Evolutionary conservation across 352 stramenopile species (phyloP), one percentile per base, ranked within the genome.

Genomic region (Phytophthora pistaciae): DNA sequence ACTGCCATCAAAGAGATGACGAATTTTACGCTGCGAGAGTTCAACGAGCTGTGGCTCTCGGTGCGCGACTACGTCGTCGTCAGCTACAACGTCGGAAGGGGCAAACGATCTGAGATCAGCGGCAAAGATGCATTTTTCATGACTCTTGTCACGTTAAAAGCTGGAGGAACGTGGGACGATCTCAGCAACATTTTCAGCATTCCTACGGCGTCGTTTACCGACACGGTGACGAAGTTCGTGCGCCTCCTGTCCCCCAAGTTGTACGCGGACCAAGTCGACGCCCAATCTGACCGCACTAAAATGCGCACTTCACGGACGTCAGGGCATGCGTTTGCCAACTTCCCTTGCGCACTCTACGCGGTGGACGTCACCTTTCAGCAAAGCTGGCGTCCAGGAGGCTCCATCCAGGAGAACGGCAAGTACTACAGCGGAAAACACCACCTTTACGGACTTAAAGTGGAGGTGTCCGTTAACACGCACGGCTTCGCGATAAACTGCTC

Each of bases 31-130:
- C 21, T 52, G 2, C 16, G 50, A 20, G 60, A 58, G 18, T 58
- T 63, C 29, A 57, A 63, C 31, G 53, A 62, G 5, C 53, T 68
- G 6, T 68, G 61, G 53, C 7, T 69, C 1, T 36, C 31, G 18
- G 16, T 66, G 23, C 33, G 49, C 1, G 60, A 66, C 16, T 21
- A 60, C 21, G 16, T 20, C 16, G 16, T 6, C 11, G 14, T 20
- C 13, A 48, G n/a, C 18, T 48, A 21, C 40, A 48, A 48, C 18
- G 40, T 48, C 14, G 13, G 13, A 48, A n/a, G 40, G n/a, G 40
- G 40, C 40, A 48, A 20, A 20, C 40, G 40, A 21, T 21, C 4
- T 18, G 16, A 48, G 40, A n/a, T 48, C 16, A 48, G 18, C 14
- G 5, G 5, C 13, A 48, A 48, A 5, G 16, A 48, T 20, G 40